Conservation (phyloP, 345 rosid genomes). For the Isatis tinctoria region DNA sequence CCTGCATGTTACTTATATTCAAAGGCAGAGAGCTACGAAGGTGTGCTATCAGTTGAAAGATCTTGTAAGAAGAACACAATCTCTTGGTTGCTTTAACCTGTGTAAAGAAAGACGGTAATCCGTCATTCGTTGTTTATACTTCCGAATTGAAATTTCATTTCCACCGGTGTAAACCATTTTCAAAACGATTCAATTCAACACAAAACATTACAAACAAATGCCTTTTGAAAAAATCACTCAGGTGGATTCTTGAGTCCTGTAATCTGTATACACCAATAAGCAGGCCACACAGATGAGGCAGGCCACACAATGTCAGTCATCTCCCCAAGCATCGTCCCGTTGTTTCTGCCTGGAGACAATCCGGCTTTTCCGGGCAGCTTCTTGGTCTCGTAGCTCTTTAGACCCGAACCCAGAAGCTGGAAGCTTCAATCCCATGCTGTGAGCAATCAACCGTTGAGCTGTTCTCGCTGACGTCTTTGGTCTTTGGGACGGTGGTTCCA, state of each 20-base stretch:
- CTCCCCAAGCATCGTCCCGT: slow-evolving; percentile 92
- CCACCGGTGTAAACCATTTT: background rate
- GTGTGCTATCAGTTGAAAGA: slow-evolving; percentile 56
- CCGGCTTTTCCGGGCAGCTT: slow-evolving; percentile 78
- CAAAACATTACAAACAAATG: background rate
- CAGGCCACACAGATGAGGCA: background rate
- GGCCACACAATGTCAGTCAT: slow-evolving; percentile 42
- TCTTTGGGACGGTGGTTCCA: slow-evolving; percentile 86
- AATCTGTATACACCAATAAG: slow-evolving; percentile 1
- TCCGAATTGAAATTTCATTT: too few species aligned
- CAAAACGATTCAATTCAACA: background rate
- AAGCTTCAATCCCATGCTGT: slow-evolving; percentile 83
- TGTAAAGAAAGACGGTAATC: too few species aligned
- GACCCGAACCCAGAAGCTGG: slow-evolving; percentile 57
- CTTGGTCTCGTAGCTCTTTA: slow-evolving; percentile 64
- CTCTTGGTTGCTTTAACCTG: too few species aligned
- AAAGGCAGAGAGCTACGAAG: slow-evolving; percentile 67
- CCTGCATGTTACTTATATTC: too few species aligned
- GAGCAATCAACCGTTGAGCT: slow-evolving; percentile 91
- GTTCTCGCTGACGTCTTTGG: slow-evolving; percentile 89
- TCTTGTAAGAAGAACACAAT: too few species aligned
- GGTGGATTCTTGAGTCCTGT: background rate
- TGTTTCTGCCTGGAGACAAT: slow-evolving; percentile 71
- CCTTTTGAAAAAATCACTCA: slow-evolving; percentile 13
- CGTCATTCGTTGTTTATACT: too few species aligned